A percentile compares a stretch with the other conserved stretches of the same genome.
These are phyloP conservation scores for Serendipita indica DNA, from an alignment of 768 basidiomycete species.

Conservation along the genomic window DNA sequence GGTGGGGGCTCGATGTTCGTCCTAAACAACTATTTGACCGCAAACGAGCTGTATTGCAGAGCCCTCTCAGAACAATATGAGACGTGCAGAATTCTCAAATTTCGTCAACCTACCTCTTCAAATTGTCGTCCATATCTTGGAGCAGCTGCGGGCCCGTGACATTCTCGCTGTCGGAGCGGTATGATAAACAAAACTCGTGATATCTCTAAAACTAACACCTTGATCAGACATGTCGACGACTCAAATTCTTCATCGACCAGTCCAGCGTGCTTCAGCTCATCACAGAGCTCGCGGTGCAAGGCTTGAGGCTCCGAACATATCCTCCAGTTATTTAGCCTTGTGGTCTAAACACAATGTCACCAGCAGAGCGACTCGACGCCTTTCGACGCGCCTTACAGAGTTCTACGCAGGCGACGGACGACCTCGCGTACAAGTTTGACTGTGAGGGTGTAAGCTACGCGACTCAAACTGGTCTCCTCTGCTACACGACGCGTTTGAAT, in stretches of 20 bases:
- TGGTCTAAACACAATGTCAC: too few species aligned
- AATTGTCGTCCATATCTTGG: background rate
- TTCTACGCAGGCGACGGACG: background rate
- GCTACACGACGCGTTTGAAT: background rate
- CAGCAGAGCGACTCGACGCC: background rate
- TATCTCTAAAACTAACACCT: background rate
- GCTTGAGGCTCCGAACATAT: background rate
- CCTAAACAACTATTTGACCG: too few species aligned
- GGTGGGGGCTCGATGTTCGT: too few species aligned
- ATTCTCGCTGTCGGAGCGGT: background rate
- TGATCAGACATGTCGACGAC: background rate
- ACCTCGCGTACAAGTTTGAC: background rate
- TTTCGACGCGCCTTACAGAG: background rate
- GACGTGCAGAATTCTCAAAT: too few species aligned
- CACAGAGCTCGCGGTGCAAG: background rate
- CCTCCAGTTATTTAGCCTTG: background rate
- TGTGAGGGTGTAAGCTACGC: background rate
- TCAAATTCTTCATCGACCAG: background rate
- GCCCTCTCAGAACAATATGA: too few species aligned
- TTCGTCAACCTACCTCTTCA: too few species aligned
- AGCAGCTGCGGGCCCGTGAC: background rate
- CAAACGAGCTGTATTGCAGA: background rate
- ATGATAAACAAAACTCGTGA: background rate
- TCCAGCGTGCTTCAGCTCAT: background rate
- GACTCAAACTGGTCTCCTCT: background rate